These are phyloP conservation scores for Fusarium robinianum DNA, from an alignment of 2,329 filamentous ascomycete genomes.

Conservation along the genomic window DNA sequence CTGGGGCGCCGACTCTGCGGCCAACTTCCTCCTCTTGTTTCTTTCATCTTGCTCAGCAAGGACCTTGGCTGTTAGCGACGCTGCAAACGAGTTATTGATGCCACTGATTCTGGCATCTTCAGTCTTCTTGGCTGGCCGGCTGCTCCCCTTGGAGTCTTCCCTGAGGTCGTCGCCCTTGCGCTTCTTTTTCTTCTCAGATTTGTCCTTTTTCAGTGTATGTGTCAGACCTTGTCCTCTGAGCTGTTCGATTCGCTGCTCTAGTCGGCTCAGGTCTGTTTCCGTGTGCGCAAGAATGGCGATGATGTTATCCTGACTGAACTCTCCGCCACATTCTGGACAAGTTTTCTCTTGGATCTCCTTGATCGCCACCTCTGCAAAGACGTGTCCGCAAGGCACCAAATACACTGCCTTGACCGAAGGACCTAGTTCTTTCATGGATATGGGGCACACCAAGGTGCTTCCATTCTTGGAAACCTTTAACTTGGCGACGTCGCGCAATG, in stretches of 20 bases:
- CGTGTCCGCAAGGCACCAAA: conserved; percentile 92
- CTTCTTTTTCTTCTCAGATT: conserved; percentile 68
- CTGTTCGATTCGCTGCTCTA: conserved; percentile 69
- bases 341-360: conserved; percentile 71
- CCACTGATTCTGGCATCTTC: conserved; percentile 52
- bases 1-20: conserved; percentile 25
- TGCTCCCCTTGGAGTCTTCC: conserved; percentile 35
- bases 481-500: conserved; percentile 83
- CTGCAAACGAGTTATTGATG: conserved; percentile 89
- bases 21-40: conserved; percentile 77
- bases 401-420: conserved; percentile 82
- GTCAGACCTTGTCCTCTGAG: conserved; percentile 74
- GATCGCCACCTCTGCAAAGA: conserved; percentile 85
- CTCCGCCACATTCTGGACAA: conserved; percentile 74
- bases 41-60: conserved; percentile 82
- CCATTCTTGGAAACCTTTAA: conserved; percentile 66
- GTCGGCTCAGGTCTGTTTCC: conserved; percentile 69
- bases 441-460: conserved; percentile 78
- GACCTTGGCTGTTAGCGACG: conserved; percentile 83
- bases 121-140: conserved; percentile 39
- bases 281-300: conserved; percentile 79
- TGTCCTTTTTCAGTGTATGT: conserved; percentile 86
- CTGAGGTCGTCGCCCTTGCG: conserved; percentile 56
- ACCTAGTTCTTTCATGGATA: conserved; percentile 85
- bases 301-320: conserved; percentile 74